A percentile compares a stretch with the other conserved stretches of the same genome.
phyloP scores from a whole-genome alignment of 768 basidiomycete genomes.

The Leucosporidium yakuticum region DNA sequence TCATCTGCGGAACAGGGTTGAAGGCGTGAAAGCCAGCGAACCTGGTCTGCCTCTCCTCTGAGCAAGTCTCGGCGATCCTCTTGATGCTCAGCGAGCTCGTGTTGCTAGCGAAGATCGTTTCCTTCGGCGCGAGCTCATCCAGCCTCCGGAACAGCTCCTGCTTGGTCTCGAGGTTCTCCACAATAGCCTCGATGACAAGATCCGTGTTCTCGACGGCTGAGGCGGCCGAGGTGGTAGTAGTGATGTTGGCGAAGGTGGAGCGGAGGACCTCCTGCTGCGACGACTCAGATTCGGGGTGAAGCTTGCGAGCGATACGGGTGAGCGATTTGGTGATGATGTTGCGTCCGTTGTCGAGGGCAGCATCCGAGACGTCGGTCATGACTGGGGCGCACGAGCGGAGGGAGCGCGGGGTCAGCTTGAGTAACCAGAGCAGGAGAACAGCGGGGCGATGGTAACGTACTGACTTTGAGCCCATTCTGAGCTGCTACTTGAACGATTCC shows the following conservation, averaged over 20 bases:
- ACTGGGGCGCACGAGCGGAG: not conserved
- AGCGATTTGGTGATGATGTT: conserved; percentile 47
- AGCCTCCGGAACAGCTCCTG: conserved; percentile 46
- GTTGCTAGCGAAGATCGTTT: conserved; percentile 48
- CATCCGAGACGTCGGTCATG: conserved; percentile 29
- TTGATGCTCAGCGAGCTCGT: conserved; percentile 45
- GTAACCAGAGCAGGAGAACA: not conserved
- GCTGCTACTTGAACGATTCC: conserved; percentile 47
- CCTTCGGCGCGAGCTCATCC: conserved; percentile 41
- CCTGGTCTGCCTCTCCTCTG: conserved; percentile 39
- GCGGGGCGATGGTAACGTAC: not conserved
- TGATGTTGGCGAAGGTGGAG: conserved; percentile 42
- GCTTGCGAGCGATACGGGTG: conserved; percentile 44
- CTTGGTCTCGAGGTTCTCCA: conserved; percentile 48
- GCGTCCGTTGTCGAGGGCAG: conserved; percentile 33
- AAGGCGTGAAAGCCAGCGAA: conserved; percentile 48
- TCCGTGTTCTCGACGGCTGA: conserved; percentile 44
- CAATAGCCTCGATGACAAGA: conserved; percentile 49
- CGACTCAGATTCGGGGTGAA: conserved; percentile 38
- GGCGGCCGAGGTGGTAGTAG: conserved; percentile 44
- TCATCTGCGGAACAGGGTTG: conserved; percentile 47
- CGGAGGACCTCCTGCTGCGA: conserved; percentile 37
- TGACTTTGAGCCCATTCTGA: conserved; percentile 45
- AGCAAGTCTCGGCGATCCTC: conserved; percentile 44
- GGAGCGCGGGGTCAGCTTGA: not conserved